These are phyloP conservation scores for Lycium barbarum DNA, from an alignment of 257 asterid genomes.

Conservation along the genomic window DNA sequence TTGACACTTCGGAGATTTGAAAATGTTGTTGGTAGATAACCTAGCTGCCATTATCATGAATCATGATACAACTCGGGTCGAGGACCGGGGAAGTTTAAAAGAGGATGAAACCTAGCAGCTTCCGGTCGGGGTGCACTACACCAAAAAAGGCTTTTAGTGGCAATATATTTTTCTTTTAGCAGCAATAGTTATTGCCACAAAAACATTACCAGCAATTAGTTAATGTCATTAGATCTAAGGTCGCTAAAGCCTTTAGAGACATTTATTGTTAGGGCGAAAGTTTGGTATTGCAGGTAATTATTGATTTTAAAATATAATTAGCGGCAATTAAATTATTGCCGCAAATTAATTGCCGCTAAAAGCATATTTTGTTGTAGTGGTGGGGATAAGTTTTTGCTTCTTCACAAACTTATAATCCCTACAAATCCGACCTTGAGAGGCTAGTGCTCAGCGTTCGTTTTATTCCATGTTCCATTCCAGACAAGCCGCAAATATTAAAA, in stretches of 20 bases:
- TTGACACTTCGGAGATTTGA: background rate
- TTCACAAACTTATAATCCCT: background rate
- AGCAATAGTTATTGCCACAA: too few relatives aligned
- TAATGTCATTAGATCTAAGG: too few relatives aligned
- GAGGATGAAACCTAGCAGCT: background rate
- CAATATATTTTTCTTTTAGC: too few relatives aligned
- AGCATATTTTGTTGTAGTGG: too few relatives aligned
- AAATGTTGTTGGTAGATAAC: background rate
- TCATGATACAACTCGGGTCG: background rate
- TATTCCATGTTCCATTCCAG: background rate
- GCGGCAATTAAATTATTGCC: too few relatives aligned
- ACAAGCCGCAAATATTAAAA: background rate
- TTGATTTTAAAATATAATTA: too few relatives aligned
- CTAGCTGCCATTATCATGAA: background rate
- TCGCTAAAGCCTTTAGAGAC: too few relatives aligned
- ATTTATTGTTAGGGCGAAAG: too few relatives aligned
- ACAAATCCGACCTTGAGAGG: background rate
- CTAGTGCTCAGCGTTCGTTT: background rate
- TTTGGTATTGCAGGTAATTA: too few relatives aligned
- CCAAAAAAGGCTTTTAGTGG: too few relatives aligned
- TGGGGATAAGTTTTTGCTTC: background rate
- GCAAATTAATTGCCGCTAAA: too few relatives aligned
- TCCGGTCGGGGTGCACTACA: background rate
- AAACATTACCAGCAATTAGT: too few relatives aligned
- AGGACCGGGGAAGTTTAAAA: background rate